Conservation (phyloP, 148 eudicot genomes). For the Persicaria tinctoria region DNA sequence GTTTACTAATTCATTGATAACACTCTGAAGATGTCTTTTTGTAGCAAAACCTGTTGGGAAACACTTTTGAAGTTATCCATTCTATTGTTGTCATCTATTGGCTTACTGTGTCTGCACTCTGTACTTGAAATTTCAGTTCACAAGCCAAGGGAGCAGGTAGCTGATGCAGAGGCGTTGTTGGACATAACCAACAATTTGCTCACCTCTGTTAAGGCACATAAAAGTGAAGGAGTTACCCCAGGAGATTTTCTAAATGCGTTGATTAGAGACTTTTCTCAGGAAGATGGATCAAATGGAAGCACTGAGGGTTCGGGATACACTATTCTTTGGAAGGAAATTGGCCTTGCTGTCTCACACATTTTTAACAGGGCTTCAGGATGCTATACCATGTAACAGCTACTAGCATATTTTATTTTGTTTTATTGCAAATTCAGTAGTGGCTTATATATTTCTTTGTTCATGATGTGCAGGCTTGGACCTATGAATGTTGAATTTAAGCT, state of each 20-base stretch:
- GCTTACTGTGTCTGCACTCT: background rate
- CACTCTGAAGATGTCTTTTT: background rate
- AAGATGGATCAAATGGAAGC: constrained; percentile 5
- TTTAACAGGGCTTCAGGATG: constrained; percentile 33
- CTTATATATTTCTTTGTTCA: constrained; percentile 18
- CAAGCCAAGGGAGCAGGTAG: constrained; percentile 90
- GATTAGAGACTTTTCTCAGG: constrained; percentile 27
- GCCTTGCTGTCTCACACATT: constrained; percentile 37
- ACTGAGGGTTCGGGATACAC: constrained; percentile 13
- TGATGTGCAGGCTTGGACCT: constrained; percentile 50
- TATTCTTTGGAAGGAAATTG: constrained; percentile 41
- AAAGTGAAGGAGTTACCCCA: constrained; percentile 38
- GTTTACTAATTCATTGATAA: background rate
- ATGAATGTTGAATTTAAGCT: constrained; percentile 37
- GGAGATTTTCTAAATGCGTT: constrained; percentile 39
- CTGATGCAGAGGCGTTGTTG: constrained; percentile 82
- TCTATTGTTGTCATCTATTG: background rate
- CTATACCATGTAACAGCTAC: constrained; percentile 31
- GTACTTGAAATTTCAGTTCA: constrained; percentile 37
- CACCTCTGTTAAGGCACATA: constrained; percentile 28
- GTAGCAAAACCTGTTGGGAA: background rate
- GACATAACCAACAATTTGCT: constrained; percentile 35
- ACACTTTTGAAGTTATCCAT: background rate
- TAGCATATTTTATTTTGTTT: constrained; percentile 9
- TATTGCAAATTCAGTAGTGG: constrained; percentile 7